Percentiles rank a stretch among this genome's conserved stretches.
Evolutionary conservation across 1,139 yeast genomes (phyloP).

Genomic region (Magnusiomyces magnusii): DNA sequence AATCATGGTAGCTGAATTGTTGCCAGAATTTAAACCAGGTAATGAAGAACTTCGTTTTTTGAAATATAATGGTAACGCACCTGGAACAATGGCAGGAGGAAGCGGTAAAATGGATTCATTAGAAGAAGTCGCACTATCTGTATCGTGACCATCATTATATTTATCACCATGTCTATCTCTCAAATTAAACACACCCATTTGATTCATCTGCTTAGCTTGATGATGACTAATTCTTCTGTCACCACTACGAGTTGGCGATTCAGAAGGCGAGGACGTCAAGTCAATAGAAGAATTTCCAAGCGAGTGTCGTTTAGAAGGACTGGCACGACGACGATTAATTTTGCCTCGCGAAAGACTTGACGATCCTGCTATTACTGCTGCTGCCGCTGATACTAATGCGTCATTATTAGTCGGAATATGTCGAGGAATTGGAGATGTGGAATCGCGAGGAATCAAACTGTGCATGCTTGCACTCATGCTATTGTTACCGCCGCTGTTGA

Average conservation of each 20-base stretch:
- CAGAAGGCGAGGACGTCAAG: not conserved
- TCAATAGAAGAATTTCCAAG: not conserved
- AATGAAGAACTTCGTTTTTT: not conserved
- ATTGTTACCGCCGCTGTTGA: not conserved
- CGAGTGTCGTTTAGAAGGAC: not conserved
- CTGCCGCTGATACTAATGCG: not conserved
- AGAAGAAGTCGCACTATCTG: not conserved
- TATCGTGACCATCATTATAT: not conserved
- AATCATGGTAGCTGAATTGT: not conserved
- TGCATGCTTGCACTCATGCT: not conserved
- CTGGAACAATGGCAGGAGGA: not conserved
- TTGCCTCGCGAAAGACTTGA: slow-evolving; percentile 10
- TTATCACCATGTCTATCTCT: too few species aligned
- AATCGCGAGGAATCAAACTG: not conserved
- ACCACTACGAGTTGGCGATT: not conserved
- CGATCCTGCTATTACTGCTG: not conserved
- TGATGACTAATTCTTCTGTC: not conserved
- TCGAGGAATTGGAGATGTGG: slow-evolving; percentile 7
- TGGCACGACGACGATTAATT: slow-evolving; percentile 11
- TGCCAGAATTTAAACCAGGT: not conserved
- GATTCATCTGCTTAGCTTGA: not conserved
- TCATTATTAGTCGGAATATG: slow-evolving; percentile 3
- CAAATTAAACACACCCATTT: not conserved
- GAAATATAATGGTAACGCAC: not conserved
- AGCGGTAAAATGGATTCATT: not conserved